A percentile compares a stretch with the other conserved stretches of the same genome.
Evolutionary conservation across 2,329 filamentous ascomycete species (phyloP).

Genomic region (Nectriaceae sp.): DNA sequence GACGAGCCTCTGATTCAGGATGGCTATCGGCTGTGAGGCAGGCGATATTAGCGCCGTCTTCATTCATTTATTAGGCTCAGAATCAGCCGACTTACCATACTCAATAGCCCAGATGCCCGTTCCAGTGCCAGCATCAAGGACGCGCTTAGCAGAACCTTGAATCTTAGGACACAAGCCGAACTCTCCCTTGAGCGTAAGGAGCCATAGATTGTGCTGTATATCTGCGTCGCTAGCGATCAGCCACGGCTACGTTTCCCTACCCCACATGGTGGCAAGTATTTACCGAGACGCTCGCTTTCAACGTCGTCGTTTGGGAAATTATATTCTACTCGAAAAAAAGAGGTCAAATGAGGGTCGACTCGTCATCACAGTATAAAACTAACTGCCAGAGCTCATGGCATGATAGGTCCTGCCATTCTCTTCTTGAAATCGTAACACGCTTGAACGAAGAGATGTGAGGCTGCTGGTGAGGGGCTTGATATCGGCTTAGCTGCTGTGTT

Average conservation of each 20-base stretch:
- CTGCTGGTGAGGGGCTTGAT: too few species aligned
- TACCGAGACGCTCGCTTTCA: background rate
- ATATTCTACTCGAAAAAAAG: background rate
- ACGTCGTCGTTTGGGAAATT: background rate
- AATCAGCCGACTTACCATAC: constrained; percentile 1
- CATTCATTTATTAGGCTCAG: background rate
- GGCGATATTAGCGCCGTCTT: background rate
- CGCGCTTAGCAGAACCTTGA: background rate
- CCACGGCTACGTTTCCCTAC: background rate
- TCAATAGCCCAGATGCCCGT: constrained; percentile 10
- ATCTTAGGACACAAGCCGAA: constrained; percentile 3
- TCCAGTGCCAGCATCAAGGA: constrained; percentile 9
- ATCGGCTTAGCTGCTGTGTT: too few species aligned
- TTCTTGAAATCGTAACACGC: background rate
- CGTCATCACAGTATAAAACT: background rate
- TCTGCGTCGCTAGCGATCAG: background rate
- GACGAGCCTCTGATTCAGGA: constrained; percentile 9
- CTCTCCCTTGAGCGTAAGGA: constrained; percentile 4
- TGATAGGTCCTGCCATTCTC: background rate
- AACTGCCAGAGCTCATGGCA: background rate
- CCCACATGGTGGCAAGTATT: background rate
- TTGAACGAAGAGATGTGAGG: background rate
- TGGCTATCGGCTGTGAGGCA: constrained; percentile 3
- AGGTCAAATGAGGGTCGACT: background rate
- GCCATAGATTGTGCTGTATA: constrained; percentile 8